Conservation (phyloP, 805 yeast species). For the Sugiyamaella qingdaonensis region DNA sequence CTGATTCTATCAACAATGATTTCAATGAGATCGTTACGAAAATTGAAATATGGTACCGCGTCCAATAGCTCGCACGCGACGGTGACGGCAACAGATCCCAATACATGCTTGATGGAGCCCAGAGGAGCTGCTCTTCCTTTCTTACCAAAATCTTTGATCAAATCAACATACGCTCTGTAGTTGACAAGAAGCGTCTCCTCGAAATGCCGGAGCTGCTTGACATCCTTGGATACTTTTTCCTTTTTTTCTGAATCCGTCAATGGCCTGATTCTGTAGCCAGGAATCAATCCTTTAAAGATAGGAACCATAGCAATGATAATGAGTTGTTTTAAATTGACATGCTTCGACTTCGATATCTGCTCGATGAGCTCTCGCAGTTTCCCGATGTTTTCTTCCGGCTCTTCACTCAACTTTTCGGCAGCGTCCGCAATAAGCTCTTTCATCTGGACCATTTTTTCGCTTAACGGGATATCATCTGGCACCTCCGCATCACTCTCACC, state of each 20-base stretch:
- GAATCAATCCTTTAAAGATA: conserved; percentile 79
- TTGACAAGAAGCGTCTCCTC: conserved; percentile 73
- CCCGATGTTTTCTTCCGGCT: conserved; percentile 79
- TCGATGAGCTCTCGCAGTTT: conserved; percentile 51
- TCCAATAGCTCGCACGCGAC: conserved; percentile 76
- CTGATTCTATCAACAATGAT: conserved; percentile 65
- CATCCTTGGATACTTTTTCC: conserved; percentile 80
- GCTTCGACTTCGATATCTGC: conserved; percentile 42
- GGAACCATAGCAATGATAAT: conserved; percentile 77
- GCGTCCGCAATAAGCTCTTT: conserved; percentile 81
- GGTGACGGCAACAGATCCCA: conserved; percentile 47
- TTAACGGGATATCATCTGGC: conserved; percentile 27
- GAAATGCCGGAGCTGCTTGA: conserved; percentile 68
- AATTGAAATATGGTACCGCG: conserved; percentile 74
- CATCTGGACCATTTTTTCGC: conserved; percentile 48
- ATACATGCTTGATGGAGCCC: conserved; percentile 19
- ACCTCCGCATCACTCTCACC: conserved; percentile 29
- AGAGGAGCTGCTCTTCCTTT: conserved; percentile 33
- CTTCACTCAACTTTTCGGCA: conserved; percentile 74
- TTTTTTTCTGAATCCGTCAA: conserved; percentile 73
- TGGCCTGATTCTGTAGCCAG: conserved; percentile 82
- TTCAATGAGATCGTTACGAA: conserved; percentile 66
- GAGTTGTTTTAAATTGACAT: conserved; percentile 49
- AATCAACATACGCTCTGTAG: conserved; percentile 63
- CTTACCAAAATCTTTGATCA: conserved; percentile 43